Evolutionary conservation across 148 eudicot species (phyloP).

Genomic region (Polygonum maritimum): DNA sequence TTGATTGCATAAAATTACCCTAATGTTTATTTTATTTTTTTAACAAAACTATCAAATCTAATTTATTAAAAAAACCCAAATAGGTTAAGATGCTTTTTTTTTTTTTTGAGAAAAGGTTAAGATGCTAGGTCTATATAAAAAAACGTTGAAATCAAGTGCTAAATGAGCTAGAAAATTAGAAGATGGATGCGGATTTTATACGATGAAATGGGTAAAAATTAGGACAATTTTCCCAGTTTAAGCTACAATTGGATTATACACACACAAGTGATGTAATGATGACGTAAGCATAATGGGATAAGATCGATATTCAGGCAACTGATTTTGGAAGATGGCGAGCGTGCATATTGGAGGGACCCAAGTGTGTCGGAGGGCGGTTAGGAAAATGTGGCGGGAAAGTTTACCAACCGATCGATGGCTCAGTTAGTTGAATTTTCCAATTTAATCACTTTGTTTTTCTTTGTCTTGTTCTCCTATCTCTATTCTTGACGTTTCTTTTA

Average conservation of each 20-base stretch:
- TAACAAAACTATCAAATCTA: too few species aligned
- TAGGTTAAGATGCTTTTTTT: too few species aligned
- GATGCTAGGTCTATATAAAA: too few species aligned
- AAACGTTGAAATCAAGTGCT: too few species aligned
- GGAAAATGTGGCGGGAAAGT: neutral
- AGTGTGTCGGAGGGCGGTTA: conserved; percentile 5
- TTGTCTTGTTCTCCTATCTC: neutral
- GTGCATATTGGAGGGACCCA: conserved; percentile 9
- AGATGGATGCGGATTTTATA: too few species aligned
- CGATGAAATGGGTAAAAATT: too few species aligned
- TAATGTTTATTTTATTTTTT: too few species aligned
- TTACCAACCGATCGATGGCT: neutral
- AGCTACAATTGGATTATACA: neutral
- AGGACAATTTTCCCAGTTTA: neutral
- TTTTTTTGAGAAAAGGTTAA: too few species aligned
- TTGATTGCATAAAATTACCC: too few species aligned
- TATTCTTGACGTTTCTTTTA: neutral
- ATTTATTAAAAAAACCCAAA: too few species aligned
- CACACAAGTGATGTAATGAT: neutral
- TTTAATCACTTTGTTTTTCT: neutral
- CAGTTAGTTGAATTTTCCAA: neutral
- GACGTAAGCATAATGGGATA: neutral
- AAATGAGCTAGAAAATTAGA: too few species aligned
- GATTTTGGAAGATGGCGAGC: neutral
- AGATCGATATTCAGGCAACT: neutral